Conservation (phyloP, 495 filamentous ascomycete species). For the Apiosordaria backusii region DNA sequence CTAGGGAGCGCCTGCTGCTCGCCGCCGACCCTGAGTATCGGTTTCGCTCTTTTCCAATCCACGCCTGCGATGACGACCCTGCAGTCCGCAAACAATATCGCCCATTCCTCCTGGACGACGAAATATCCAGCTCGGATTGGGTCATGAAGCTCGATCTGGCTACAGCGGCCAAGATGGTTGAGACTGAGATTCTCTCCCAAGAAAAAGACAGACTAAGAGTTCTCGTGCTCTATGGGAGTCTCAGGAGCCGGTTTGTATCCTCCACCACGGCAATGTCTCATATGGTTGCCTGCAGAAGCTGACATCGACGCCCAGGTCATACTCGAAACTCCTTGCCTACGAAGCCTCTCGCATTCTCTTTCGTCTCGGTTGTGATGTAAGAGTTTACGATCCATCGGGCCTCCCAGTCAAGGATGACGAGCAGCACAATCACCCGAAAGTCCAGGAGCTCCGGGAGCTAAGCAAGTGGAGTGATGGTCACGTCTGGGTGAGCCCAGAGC, state of each 20-base stretch:
- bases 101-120: conserved; percentile 51
- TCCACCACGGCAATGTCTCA: not conserved
- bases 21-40: conserved; percentile 25
- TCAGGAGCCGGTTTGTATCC: conserved; percentile 44
- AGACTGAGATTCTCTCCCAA: conserved; percentile 41
- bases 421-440: conserved; percentile 56
- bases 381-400: conserved; percentile 58
- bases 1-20: conserved; percentile 19
- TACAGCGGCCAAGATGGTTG: conserved; percentile 51
- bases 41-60: conserved; percentile 42
- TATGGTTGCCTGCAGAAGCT: conserved; percentile 5
- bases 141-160: conserved; percentile 53
- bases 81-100: conserved; percentile 52
- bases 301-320: conserved; percentile 47
- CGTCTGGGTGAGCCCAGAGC: conserved; percentile 66
- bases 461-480: conserved; percentile 68
- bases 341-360: conserved; percentile 62
- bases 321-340: conserved; percentile 57
- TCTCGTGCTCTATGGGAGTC: conserved; percentile 61
- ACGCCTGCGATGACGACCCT: conserved; percentile 43
- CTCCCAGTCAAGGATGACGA: conserved; percentile 63
- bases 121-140: conserved; percentile 47
- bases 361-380: conserved; percentile 65
- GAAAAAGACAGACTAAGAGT: conserved; percentile 53
- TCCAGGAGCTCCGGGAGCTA: conserved; percentile 62